These are phyloP conservation scores for Pseudonectria buxi DNA, from an alignment of 2,329 filamentous ascomycete genomes.

Conservation along the genomic window DNA sequence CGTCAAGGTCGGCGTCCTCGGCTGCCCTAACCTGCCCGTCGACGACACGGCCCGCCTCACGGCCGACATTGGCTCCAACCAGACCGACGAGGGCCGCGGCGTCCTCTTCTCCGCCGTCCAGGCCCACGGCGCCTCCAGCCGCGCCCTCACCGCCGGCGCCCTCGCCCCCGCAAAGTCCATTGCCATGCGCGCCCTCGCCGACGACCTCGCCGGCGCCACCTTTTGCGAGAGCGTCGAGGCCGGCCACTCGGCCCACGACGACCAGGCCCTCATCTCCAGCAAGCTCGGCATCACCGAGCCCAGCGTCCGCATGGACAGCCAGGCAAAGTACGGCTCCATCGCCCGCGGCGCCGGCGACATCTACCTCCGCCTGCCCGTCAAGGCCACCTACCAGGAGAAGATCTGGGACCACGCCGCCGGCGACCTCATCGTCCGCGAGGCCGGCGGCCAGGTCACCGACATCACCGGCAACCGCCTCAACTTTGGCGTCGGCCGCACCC, in stretches of 20 bases:
- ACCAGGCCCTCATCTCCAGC: slow-evolving; percentile 73
- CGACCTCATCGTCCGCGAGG: slow-evolving; percentile 88
- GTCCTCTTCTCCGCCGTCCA: slow-evolving; percentile 82
- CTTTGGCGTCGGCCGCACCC: slow-evolving; percentile 78
- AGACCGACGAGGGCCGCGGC: slow-evolving; percentile 69
- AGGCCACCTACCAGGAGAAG: slow-evolving; percentile 90
- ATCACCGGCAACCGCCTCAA: slow-evolving; percentile 77
- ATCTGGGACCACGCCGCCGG: slow-evolving; percentile 99
- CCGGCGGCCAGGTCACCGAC: slow-evolving; percentile 87
- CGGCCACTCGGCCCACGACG: slow-evolving; percentile 81
- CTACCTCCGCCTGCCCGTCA: slow-evolving; percentile 82
- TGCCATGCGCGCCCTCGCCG: slow-evolving; percentile 64
- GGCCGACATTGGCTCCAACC: slow-evolving; percentile 65
- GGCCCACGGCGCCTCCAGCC: slow-evolving; percentile 73
- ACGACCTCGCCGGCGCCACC: slow-evolving; percentile 69
- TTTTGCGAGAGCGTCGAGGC: slow-evolving; percentile 98
- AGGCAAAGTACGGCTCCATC: slow-evolving; percentile 96
- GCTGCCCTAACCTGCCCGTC: slow-evolving; percentile 89
- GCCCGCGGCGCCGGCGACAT: slow-evolving; percentile 90
- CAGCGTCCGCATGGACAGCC: slow-evolving; percentile 94
- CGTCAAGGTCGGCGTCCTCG: slow-evolving; percentile 89
- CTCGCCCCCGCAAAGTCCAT: slow-evolving; percentile 57
- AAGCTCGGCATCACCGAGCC: slow-evolving; percentile 80
- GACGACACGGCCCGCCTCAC: slow-evolving; percentile 60
- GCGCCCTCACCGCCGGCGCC: slow-evolving; percentile 53